Percentiles rank a stretch among this genome's conserved stretches.
These are phyloP conservation scores for Ichthyophthirius multifiliis DNA, from an alignment of 169 alveolate species.

Conservation along the genomic window DNA sequence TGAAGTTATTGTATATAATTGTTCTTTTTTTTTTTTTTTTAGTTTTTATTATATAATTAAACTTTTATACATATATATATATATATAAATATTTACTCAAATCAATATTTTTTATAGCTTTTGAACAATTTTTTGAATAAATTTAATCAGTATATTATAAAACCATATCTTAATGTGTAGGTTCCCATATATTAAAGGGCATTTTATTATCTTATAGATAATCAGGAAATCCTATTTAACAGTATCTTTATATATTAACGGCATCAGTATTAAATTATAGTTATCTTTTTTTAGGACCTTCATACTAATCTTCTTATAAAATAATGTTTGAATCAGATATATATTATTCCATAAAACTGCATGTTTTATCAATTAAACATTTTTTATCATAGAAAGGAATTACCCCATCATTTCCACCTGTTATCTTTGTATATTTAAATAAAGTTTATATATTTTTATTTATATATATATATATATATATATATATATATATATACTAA, in stretches of 20 bases:
- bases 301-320: not conserved
- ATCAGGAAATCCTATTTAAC: not conserved
- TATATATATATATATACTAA: not conserved
- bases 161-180: not conserved
- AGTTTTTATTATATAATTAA: no score
- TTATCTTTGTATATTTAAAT: no score
- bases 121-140: no score
- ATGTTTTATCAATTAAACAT: not conserved
- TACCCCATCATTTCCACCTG: not conserved
- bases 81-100: no score
- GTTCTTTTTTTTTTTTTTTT: no score
- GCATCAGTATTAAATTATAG: not conserved
- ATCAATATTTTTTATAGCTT: no score
- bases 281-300: not conserved
- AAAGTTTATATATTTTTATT: no score
- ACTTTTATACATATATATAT: no score
- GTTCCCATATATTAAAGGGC: not conserved
- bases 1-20: not conserved
- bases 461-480: no score
- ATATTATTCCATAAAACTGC: not conserved
- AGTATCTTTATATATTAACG: not conserved
- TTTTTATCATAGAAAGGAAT: not conserved
- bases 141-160: no score
- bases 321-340: not conserved
- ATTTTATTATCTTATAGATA: not conserved